phyloP scores from a whole-genome alignment of 257 asterid species.

The Cynanchum wilfordii region DNA sequence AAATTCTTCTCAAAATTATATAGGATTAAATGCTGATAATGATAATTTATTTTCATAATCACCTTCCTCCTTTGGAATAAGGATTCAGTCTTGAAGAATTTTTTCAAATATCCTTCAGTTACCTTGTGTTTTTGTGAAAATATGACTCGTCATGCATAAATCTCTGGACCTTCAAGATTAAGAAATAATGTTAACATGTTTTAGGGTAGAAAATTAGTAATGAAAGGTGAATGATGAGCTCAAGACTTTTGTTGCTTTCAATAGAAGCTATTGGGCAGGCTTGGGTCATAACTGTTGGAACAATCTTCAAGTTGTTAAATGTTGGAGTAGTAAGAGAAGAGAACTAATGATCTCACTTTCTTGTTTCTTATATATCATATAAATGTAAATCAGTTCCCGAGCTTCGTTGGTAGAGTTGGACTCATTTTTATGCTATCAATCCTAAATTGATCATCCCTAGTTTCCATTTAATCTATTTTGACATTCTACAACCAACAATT shows the following conservation, averaged over 20 bases:
- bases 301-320: neutral
- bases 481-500: neutral
- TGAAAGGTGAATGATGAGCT: neutral
- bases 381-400: neutral
- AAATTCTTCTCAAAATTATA: neutral
- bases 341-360: neutral
- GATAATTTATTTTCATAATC: neutral
- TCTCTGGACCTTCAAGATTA: neutral
- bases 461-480: neutral
- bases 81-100: neutral
- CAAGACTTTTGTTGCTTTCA: neutral
- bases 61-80: neutral
- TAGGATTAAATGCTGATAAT: neutral
- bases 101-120: neutral
- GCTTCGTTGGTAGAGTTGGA: neutral
- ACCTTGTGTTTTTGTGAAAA: neutral
- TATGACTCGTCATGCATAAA: neutral
- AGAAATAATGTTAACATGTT: neutral
- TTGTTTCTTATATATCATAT: neutral
- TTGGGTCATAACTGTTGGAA: neutral
- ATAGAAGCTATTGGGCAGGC: neutral
- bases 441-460: neutral
- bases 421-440: neutral
- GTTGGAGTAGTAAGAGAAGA: neutral
- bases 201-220: neutral